Base-by-base conservation (phyloP, 2,329 filamentous ascomycete genomes). In the Lachnellula hyalina region DNA sequence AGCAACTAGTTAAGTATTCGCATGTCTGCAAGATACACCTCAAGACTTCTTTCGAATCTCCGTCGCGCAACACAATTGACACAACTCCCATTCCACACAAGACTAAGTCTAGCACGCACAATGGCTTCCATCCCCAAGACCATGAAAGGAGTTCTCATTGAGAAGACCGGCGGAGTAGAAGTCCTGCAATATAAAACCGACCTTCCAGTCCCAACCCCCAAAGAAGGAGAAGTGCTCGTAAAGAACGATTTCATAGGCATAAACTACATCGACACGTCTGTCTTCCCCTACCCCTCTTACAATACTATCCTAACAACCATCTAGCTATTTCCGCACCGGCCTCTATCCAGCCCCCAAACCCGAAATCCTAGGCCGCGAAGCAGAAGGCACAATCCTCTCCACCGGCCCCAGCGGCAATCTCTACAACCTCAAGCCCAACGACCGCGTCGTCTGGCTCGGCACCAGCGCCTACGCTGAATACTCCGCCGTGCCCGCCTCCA, bases 251-350 rank as follows among this genome's bases (percentile, higher is more conserved):
- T 81, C 69, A 78, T 87, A 47, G 92, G 91, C 57, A 76, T 96
- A 58, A 96, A 96, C 74, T 96, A 82, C 74, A 96, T 96, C 67
- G 92, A 96, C 72, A 96, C 76, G 80, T 85, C 70, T 63, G 74
- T 60, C 47, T 32, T 42, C 46, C 25, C 25, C 14, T 21, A 12
- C 40, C 32, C 32, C 38, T 35, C 28, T 36, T 25, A 41, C 14
- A 38, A 48, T 41, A 19, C 12, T 25, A 47, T 45, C 9, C 11
- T 25, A 21, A 21, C 32, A 4, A 9, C 5, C 19, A 14, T 19
- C 51, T 59, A 84, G 79, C 38, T 96, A 96, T 74, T 95, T 92
- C 81, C 90, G 92, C 70, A 84, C 81, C n/a, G 92, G 92, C 14
- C 81, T 96, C 46, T 96, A 96, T 77, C 74, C 84, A 1, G 79